These are phyloP conservation scores for Tylopilus balloui DNA, from an alignment of 768 basidiomycete genomes.

Conservation along the genomic window DNA sequence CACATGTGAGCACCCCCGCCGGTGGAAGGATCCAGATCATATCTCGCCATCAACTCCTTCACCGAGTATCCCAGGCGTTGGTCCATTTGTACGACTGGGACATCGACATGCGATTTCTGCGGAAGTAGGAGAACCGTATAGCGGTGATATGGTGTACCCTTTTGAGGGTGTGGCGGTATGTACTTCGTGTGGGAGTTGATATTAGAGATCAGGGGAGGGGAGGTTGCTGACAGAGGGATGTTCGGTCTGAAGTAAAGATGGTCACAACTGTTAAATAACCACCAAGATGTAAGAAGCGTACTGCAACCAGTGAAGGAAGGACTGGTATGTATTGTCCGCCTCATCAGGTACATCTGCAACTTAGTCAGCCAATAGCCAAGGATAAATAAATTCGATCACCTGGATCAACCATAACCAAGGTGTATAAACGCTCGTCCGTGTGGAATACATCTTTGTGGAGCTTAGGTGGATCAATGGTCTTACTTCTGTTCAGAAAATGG, in stretches of 20 bases:
- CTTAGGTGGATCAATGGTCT: slow-evolving; percentile 65
- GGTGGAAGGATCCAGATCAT: slow-evolving; percentile 47
- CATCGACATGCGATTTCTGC: slow-evolving; percentile 48
- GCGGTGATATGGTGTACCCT: slow-evolving; percentile 87
- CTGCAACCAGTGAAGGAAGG: slow-evolving; percentile 86
- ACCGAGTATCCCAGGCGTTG: slow-evolving; percentile 62
- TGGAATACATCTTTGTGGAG: slow-evolving; percentile 79
- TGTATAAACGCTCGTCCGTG: slow-evolving; percentile 74
- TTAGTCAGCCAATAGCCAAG: slow-evolving; percentile 6
- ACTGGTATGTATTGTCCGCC: slow-evolving; percentile 55
- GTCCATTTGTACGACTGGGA: slow-evolving; percentile 43
- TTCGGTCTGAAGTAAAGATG: slow-evolving; percentile 57
- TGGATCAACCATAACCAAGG: slow-evolving; percentile 83
- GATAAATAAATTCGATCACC: slow-evolving; percentile 45
- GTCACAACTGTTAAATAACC: not conserved
- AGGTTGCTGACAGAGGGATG: slow-evolving; percentile 65
- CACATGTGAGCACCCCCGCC: slow-evolving; percentile 84
- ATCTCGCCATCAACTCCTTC: slow-evolving; percentile 53
- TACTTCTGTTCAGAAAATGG: slow-evolving; percentile 3
- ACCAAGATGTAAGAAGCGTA: slow-evolving; percentile 32
- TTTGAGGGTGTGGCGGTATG: slow-evolving; percentile 88
- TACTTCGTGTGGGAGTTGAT: slow-evolving; percentile 64
- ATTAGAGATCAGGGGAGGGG: slow-evolving; percentile 36
- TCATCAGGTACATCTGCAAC: slow-evolving; percentile 79
- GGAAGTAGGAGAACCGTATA: slow-evolving; percentile 75